A percentile compares a stretch with the other conserved stretches of the same genome.
These are phyloP conservation scores for Sporothrix protearum DNA, from an alignment of 2,329 filamentous ascomycete genomes.

Conservation along the genomic window DNA sequence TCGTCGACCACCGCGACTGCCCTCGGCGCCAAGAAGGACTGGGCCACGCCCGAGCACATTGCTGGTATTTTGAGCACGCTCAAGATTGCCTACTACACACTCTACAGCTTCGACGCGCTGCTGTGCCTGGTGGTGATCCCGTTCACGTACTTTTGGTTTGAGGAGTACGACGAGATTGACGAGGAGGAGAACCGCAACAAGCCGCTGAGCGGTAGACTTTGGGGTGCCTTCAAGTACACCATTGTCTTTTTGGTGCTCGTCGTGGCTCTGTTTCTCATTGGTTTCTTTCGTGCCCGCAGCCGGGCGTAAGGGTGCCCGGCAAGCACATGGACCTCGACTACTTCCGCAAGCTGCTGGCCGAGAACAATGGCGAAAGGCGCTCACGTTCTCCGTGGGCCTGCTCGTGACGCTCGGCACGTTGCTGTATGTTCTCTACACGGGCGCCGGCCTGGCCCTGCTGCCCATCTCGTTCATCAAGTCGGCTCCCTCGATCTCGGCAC, in stretches of 20 bases:
- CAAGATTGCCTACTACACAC: constrained; percentile 83
- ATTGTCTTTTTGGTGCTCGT: constrained; percentile 76
- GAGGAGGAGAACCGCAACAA: constrained; percentile 69
- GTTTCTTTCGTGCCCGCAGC: constrained; percentile 92
- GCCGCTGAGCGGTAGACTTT: constrained; percentile 60
- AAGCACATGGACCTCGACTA: constrained; percentile 80
- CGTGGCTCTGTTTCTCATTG: constrained; percentile 79
- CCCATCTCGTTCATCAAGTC: constrained; percentile 91
- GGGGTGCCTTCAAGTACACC: constrained; percentile 88
- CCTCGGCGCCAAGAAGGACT: constrained; percentile 82
- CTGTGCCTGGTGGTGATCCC: constrained; percentile 87
- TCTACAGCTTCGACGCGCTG: constrained; percentile 88
- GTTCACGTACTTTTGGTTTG: constrained; percentile 97
- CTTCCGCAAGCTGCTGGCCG: constrained; percentile 77
- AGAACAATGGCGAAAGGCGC: constrained; percentile 89
- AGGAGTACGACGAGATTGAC: constrained; percentile 92
- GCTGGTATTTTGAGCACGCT: constrained; percentile 74
- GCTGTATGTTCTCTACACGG: constrained; percentile 85
- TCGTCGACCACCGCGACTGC: constrained; percentile 78
- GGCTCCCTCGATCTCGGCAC: constrained; percentile 78
- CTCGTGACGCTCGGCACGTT: constrained; percentile 82
- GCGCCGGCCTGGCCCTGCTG: constrained; percentile 79
- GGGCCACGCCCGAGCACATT: constrained; percentile 81
- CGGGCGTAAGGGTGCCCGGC: constrained; percentile 53
- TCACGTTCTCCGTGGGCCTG: constrained; percentile 87